Percentiles rank a stretch among this genome's conserved stretches.
Evolutionary conservation across 1,284 basidiomycete genomes (phyloP).

Genomic region (Malassezia brasiliensis): DNA sequence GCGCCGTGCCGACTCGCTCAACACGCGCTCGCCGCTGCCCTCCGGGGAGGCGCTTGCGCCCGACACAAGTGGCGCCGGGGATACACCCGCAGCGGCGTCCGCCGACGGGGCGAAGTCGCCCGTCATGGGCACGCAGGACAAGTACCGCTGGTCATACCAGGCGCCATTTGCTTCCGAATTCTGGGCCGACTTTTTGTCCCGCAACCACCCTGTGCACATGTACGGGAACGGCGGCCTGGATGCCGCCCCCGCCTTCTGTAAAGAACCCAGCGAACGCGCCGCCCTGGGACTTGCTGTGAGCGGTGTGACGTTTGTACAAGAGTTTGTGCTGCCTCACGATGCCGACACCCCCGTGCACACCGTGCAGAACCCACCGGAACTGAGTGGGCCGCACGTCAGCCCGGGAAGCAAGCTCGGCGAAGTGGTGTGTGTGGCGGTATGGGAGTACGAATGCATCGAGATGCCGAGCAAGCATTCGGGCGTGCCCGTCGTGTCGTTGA

Average conservation of each 20-base stretch:
- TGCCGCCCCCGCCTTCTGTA: slow-evolving; percentile 35
- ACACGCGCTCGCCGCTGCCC: slow-evolving; percentile 3
- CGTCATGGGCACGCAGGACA: slow-evolving; percentile 1
- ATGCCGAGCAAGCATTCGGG: slow-evolving; percentile 31
- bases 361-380: slow-evolving; percentile 14
- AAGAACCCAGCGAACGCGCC: slow-evolving; percentile 44
- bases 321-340: slow-evolving; percentile 43
- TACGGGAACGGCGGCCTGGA: slow-evolving; percentile 25
- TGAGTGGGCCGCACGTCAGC: slow-evolving; percentile 22
- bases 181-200: slow-evolving; percentile 46
- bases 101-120: not conserved
- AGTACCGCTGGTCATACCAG: slow-evolving; percentile 40
- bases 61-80: not conserved
- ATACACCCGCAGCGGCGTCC: not conserved
- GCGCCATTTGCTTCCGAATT: slow-evolving; percentile 48
- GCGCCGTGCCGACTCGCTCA: slow-evolving; percentile 20
- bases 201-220: slow-evolving; percentile 43
- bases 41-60: not conserved
- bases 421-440: slow-evolving; percentile 48
- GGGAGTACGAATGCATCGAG: slow-evolving; percentile 48
- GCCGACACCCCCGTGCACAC: slow-evolving; percentile 3
- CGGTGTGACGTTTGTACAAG: slow-evolving; percentile 48
- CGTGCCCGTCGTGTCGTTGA: slow-evolving; percentile 30
- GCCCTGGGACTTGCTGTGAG: slow-evolving; percentile 44
- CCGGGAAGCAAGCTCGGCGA: slow-evolving; percentile 47